phyloP scores from a whole-genome alignment of 345 rosid genomes.

The Reutealis trisperma region DNA sequence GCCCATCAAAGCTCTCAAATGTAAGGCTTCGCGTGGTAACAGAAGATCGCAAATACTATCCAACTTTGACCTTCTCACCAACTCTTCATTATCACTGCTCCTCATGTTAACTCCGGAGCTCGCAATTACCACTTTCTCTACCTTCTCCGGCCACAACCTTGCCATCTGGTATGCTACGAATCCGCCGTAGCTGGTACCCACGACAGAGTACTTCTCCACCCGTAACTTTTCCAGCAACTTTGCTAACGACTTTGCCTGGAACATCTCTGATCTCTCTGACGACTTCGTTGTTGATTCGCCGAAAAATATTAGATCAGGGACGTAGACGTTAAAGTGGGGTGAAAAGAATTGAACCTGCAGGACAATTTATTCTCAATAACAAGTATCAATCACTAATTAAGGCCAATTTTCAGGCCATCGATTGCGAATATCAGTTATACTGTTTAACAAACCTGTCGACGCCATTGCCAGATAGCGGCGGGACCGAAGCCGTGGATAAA shows the following conservation, averaged over 20 bases:
- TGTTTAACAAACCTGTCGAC: constrained; percentile 37
- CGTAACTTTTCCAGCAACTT: constrained; percentile 55
- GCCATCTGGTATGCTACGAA: constrained; percentile 86
- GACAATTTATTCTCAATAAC: no score
- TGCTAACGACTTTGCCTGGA: constrained; percentile 61
- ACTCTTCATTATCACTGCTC: constrained; percentile 47
- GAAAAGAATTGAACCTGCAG: constrained; percentile 56
- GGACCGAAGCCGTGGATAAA: constrained; percentile 94
- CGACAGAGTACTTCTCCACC: constrained; percentile 47
- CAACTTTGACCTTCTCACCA: constrained; percentile 49
- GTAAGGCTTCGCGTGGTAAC: constrained; percentile 65
- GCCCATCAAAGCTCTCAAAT: constrained; percentile 52
- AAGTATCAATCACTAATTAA: no score
- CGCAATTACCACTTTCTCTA: constrained; percentile 79
- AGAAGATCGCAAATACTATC: constrained; percentile 58
- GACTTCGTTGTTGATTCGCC: constrained; percentile 64
- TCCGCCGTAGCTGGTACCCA: constrained; percentile 95
- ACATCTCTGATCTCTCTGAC: constrained; percentile 63
- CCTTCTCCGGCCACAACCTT: constrained; percentile 63
- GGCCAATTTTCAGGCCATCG: neutral
- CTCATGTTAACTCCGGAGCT: constrained; percentile 75
- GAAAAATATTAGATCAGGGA: constrained; percentile 81
- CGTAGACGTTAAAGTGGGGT: constrained; percentile 51
- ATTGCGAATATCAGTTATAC: neutral
- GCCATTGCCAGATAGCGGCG: constrained; percentile 77